Percentiles rank a stretch among this genome's conserved stretches.
Evolutionary conservation across 2,329 filamentous ascomycete species (phyloP).

Genomic region (Pyrenophora teres): DNA sequence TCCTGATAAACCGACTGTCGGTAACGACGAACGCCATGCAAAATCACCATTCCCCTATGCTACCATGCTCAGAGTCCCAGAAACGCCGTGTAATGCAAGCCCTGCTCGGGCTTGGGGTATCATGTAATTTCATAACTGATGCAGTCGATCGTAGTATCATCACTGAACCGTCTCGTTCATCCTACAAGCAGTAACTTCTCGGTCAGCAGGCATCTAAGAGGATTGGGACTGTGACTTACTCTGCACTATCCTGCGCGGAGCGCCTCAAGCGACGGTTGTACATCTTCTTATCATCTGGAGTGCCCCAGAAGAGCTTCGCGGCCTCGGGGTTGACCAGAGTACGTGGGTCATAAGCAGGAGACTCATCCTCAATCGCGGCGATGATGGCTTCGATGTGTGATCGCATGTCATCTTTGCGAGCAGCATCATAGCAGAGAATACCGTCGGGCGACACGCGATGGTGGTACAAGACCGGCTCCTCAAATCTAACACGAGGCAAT

Average conservation of each 20-base stretch:
- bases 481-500: constrained; percentile 80
- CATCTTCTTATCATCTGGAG: constrained; percentile 74
- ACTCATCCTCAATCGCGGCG: constrained; percentile 81
- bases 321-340: constrained; percentile 87
- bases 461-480: constrained; percentile 78
- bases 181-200: constrained; percentile 32
- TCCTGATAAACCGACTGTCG: neutral
- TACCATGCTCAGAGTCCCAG: constrained; percentile 17
- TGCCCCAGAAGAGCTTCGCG: constrained; percentile 84
- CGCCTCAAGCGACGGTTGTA: constrained; percentile 83
- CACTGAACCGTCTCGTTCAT: neutral
- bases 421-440: constrained; percentile 73
- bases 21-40: constrained; percentile 6
- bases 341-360: constrained; percentile 85
- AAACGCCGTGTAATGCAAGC: constrained; percentile 35
- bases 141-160: constrained; percentile 26
- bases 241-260: constrained; percentile 66
- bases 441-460: constrained; percentile 82
- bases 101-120: constrained; percentile 33
- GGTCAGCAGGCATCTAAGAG: neutral
- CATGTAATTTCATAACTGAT: constrained; percentile 34
- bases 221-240: constrained; percentile 39
- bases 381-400: constrained; percentile 86
- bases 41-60: constrained; percentile 1
- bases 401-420: constrained; percentile 75